phyloP scores from a whole-genome alignment of 2,329 filamentous ascomycete species.

The Venturia pyrina region DNA sequence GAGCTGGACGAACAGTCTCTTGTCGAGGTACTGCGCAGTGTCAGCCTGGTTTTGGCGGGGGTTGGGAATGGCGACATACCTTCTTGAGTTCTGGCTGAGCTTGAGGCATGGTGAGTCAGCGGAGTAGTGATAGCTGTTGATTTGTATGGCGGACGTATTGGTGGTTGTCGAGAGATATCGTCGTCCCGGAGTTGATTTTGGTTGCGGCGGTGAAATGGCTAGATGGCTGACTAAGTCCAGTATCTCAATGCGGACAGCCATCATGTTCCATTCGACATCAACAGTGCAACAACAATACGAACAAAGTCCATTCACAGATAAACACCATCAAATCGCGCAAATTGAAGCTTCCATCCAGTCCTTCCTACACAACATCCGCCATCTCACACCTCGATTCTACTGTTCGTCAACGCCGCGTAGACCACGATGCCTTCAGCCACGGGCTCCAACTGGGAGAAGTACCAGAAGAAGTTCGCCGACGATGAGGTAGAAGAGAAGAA shows the following conservation, averaged over 20 bases:
- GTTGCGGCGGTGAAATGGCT: not conserved
- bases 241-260: not conserved
- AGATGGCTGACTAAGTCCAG: not conserved
- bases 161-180: not conserved
- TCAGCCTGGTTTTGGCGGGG: conserved; percentile 5
- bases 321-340: not conserved
- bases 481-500: conserved; percentile 99
- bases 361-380: not conserved
- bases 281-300: not conserved
- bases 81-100: conserved; percentile 99
- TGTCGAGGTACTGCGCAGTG: conserved; percentile 72
- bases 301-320: not conserved
- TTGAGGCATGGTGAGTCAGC: conserved; percentile 70
- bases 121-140: not conserved
- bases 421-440: conserved; percentile 79
- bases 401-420: conserved; percentile 1
- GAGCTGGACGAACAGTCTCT: conserved; percentile 92
- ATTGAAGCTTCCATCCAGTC: not conserved
- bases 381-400: not conserved
- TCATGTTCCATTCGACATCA: conserved; percentile 1
- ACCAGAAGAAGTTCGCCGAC: conserved; percentile 92
- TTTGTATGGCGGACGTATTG: not conserved
- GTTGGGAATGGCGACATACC: conserved; percentile 42
- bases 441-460: conserved; percentile 95
- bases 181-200: not conserved